Evolutionary conservation across 1,139 yeast genomes (phyloP).

Genomic region (Hyphopichia khmerensis): DNA sequence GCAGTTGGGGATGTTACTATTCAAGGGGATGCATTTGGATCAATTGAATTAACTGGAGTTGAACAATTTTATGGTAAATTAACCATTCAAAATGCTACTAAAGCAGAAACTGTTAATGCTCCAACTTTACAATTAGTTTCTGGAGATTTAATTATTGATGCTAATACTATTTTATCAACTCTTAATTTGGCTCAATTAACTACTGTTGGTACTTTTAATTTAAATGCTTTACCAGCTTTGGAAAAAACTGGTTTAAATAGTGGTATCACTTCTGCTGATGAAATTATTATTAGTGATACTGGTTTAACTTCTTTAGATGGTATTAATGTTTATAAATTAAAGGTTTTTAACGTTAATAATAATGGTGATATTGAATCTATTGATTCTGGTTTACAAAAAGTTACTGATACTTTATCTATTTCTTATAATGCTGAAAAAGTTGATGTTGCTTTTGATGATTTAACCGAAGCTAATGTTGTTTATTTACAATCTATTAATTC

Average conservation of each 20-base stretch:
- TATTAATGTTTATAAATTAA: slow-evolving; percentile 70
- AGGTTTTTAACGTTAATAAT: slow-evolving; percentile 86
- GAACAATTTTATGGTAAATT: slow-evolving; percentile 77
- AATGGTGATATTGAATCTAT: slow-evolving; percentile 62
- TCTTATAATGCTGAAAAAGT: slow-evolving; percentile 82
- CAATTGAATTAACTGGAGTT: slow-evolving; percentile 56
- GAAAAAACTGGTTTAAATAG: slow-evolving; percentile 64
- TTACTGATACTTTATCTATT: slow-evolving; percentile 71
- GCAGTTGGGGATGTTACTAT: slow-evolving; percentile 78
- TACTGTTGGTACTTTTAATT: slow-evolving; percentile 75
- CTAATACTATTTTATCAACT: slow-evolving; percentile 65
- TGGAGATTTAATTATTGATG: slow-evolving; percentile 61
- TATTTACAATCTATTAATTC: slow-evolving; percentile 78
- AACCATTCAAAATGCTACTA: slow-evolving; percentile 61
- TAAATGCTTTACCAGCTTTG: slow-evolving; percentile 85
- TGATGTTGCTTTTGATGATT: slow-evolving; percentile 64
- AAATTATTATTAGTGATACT: slow-evolving; percentile 82
- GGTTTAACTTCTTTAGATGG: slow-evolving; percentile 77
- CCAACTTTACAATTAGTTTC: slow-evolving; percentile 74
- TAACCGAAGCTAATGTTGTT: slow-evolving; percentile 82
- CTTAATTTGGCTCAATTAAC: slow-evolving; percentile 77
- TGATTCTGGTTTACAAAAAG: slow-evolving; percentile 71
- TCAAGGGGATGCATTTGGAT: slow-evolving; percentile 55
- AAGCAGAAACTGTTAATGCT: slow-evolving; percentile 66
- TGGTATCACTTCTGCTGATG: slow-evolving; percentile 73